Evolutionary conservation across 441 rosid species (phyloP), one percentile per base, ranked within the genome.

Genomic region (Corymbia calophylla): DNA sequence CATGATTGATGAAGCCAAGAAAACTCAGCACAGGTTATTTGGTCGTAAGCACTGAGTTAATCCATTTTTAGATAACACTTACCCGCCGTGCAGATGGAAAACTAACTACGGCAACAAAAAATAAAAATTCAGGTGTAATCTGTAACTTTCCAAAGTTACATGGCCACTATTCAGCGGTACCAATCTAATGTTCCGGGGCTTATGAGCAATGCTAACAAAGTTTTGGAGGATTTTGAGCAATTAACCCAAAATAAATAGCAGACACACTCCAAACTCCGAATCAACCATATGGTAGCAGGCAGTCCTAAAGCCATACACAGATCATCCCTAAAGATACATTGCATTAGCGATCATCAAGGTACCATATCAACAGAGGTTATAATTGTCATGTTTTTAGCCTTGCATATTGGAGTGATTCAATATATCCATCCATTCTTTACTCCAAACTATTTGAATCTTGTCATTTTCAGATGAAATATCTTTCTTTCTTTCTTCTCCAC

Each of bases 351-450:
- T 62, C 32, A 6, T 58, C 64, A 23, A 10, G 64, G 64, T 58
- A 58, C 29, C 6, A 2, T 58, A 58, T 58, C 64, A 2, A 58
- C 64, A 58, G 64, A 23, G 25, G 25, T 58, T 27, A 58, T 25
- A 0, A 58, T 2, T 29, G 4, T 0, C 64, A 25, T 58, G 0
- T 13, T 58, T 13, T 58, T 23, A 58, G 64, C 3, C 23, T 10
- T 58, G n/a, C 25, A 58, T 1, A 58, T 58, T 58, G 44, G 10
- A 58, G 64, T 58, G 62, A 58, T 58, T 58, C 3, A 1, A 58
- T 58, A 58, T 58, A 58, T 58, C 25, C 25, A 58, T 58, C 64
- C 64, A 58, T 58, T 10, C n/a, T 58, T 58, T 25, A 13, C 5
- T 58, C n/a, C 62, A 56, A 58, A 13, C 64, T 23, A 58, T 58